Conservation (phyloP, 805 yeast genomes). For the Metschnikowia noctiluminum region DNA sequence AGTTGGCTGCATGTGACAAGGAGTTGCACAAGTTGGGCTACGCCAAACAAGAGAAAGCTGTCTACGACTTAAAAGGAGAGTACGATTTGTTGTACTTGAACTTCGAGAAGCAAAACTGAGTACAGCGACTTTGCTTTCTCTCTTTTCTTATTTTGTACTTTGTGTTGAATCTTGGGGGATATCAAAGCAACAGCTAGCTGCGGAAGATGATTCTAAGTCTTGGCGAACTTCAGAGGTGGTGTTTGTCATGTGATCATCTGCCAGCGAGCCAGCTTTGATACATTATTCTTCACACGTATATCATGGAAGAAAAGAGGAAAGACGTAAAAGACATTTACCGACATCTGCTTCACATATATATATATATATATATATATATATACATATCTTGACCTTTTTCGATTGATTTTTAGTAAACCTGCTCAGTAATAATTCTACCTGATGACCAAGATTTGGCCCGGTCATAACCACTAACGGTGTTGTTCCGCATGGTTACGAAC, state of each 20-base stretch:
- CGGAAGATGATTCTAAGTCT: background rate
- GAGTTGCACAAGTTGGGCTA: slow-evolving; percentile 43
- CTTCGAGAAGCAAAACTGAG: slow-evolving; percentile 41
- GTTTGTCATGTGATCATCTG: slow-evolving; percentile 9
- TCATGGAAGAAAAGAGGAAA: too few species aligned
- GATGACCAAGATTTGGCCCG: too few species aligned
- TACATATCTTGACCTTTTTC: too few species aligned
- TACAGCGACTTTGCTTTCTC: background rate
- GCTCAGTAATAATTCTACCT: too few species aligned
- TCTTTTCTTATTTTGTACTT: background rate
- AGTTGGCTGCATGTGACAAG: slow-evolving; percentile 12
- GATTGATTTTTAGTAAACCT: too few species aligned
- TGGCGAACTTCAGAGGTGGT: slow-evolving; percentile 14
- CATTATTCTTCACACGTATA: slow-evolving; percentile 1
- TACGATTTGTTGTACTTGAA: slow-evolving; percentile 71
- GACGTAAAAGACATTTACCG: too few species aligned
- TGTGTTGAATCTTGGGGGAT: slow-evolving; percentile 18
- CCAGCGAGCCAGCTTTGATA: slow-evolving; percentile 3
- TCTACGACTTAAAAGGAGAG: slow-evolving; percentile 67
- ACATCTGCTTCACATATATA: too few species aligned
- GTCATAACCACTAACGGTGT: too few species aligned
- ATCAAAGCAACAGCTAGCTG: slow-evolving; percentile 4
- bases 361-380: too few species aligned
- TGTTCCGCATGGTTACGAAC: background rate
- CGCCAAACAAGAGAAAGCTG: slow-evolving; percentile 59